phyloP scores from a whole-genome alignment of 768 basidiomycete genomes.

The Pisolithus microcarpus region DNA sequence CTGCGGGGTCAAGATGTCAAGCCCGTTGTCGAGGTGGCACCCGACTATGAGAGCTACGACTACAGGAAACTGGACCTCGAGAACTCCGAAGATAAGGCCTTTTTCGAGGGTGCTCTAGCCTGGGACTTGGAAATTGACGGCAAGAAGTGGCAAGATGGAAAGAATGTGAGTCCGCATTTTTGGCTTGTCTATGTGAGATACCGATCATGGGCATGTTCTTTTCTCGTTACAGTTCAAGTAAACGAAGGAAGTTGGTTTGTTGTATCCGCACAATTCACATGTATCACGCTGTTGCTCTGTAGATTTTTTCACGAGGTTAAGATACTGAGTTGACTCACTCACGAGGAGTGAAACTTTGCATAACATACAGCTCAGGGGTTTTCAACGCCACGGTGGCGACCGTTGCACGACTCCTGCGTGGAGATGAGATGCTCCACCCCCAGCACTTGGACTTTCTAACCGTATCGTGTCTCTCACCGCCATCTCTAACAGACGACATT shows the following conservation, averaged over 20 bases:
- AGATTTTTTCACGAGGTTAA: too few relatives aligned
- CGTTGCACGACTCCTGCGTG: too few relatives aligned
- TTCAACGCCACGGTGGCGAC: too few relatives aligned
- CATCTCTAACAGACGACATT: too few relatives aligned
- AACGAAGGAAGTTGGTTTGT: slow-evolving; percentile 1
- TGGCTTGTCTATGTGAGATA: background rate
- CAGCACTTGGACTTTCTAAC: too few relatives aligned
- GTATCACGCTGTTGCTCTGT: too few relatives aligned
- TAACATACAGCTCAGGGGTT: too few relatives aligned
- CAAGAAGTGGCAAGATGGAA: slow-evolving; percentile 87
- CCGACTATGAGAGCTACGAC: slow-evolving; percentile 86
- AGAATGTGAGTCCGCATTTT: slow-evolving; percentile 57
- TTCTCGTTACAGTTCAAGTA: slow-evolving; percentile 26
- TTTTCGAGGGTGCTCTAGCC: slow-evolving; percentile 88
- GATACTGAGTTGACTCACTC: too few relatives aligned
- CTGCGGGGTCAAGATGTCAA: slow-evolving; percentile 69
- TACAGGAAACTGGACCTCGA: slow-evolving; percentile 73
- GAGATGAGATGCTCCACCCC: too few relatives aligned
- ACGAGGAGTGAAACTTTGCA: too few relatives aligned
- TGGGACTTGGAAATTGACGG: slow-evolving; percentile 90
- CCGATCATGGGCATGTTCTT: background rate
- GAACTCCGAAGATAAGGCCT: slow-evolving; percentile 71
- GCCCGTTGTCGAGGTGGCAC: slow-evolving; percentile 71
- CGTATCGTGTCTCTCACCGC: too few relatives aligned
- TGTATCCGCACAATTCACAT: background rate